These are phyloP conservation scores for Helianthus tuberosus DNA, from an alignment of 129 eudicot species.

Conservation along the genomic window DNA sequence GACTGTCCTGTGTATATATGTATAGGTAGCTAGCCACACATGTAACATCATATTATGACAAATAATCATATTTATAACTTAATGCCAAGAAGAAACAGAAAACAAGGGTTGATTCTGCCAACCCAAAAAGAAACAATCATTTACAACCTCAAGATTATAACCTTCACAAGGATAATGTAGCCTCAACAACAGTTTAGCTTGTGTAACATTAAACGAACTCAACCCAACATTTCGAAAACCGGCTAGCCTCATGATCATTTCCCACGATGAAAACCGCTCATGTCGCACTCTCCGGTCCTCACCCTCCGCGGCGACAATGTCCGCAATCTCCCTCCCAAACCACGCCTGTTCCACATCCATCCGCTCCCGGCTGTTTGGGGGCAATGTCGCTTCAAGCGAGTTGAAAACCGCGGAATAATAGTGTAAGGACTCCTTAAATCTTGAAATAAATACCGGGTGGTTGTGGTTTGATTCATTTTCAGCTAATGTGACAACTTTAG, in stretches of 20 bases:
- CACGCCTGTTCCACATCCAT: constrained; percentile 66
- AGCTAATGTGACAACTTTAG: constrained; percentile 62
- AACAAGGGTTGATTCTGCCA: constrained; percentile 88
- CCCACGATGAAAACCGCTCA: constrained; percentile 68
- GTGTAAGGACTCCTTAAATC: constrained; percentile 61
- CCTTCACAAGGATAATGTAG: constrained; percentile 96
- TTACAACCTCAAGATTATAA: constrained; percentile 51
- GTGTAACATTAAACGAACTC: constrained; percentile 72
- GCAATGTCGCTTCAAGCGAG: constrained; percentile 81
- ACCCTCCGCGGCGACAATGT: constrained; percentile 60
- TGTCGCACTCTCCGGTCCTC: constrained; percentile 60
- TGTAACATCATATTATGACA: not conserved
- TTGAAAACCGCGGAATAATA: constrained; percentile 76
- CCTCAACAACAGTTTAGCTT: constrained; percentile 74
- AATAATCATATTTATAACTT: constrained; percentile 1
- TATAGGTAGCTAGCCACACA: not conserved
- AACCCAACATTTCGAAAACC: constrained; percentile 54
- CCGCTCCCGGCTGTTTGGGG: constrained; percentile 71
- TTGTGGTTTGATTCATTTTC: constrained; percentile 72
- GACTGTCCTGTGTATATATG: no score
- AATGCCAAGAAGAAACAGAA: constrained; percentile 89
- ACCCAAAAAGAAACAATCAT: constrained; percentile 73
- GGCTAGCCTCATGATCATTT: constrained; percentile 55
- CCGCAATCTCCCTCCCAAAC: constrained; percentile 77
- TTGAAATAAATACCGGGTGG: constrained; percentile 50